Percentiles rank a stretch among this genome's conserved stretches.
phyloP scores from a whole-genome alignment of 768 basidiomycete species.

The Sporobolomyces phaffii region DNA sequence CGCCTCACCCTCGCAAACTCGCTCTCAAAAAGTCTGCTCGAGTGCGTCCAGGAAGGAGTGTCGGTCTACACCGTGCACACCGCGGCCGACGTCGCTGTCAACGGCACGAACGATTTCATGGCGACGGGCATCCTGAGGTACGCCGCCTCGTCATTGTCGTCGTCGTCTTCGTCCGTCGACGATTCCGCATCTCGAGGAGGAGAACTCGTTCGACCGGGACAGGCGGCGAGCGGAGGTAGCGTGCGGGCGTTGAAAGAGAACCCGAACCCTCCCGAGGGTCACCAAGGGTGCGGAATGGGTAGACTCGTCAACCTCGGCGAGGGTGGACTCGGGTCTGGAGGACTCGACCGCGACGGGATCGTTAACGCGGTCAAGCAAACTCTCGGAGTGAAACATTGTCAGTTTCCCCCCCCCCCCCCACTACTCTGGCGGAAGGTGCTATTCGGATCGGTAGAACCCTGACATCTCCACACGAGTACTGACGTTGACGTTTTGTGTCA shows the following conservation, averaged over 20 bases:
- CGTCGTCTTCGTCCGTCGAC: no score
- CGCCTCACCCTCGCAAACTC: slow-evolving; percentile 71
- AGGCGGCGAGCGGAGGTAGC: slow-evolving; percentile 5
- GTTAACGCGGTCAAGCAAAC: slow-evolving; percentile 64
- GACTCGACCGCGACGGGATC: slow-evolving; percentile 57
- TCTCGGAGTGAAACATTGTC: slow-evolving; percentile 59
- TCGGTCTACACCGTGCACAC: slow-evolving; percentile 85
- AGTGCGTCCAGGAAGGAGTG: slow-evolving; percentile 73
- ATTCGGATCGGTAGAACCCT: no score
- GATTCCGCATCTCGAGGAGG: neutral
- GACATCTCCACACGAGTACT: no score
- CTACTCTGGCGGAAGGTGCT: no score
- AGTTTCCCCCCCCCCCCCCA: slow-evolving; percentile 38
- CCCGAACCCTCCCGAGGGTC: slow-evolving; percentile 8
- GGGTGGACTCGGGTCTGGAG: slow-evolving; percentile 46
- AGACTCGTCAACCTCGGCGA: slow-evolving; percentile 24
- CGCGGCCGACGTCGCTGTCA: slow-evolving; percentile 72
- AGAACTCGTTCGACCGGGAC: slow-evolving; percentile 41
- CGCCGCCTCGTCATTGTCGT: neutral
- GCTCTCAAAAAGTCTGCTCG: slow-evolving; percentile 71
- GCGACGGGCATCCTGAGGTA: slow-evolving; percentile 48
- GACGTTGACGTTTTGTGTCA: no score
- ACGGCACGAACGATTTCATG: slow-evolving; percentile 88
- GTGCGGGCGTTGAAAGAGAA: slow-evolving; percentile 6
- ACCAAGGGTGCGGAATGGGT: slow-evolving; percentile 25